Evolutionary conservation across 2,329 filamentous ascomycete species (phyloP).

Genomic region (Aspergillus eucalypticola): DNA sequence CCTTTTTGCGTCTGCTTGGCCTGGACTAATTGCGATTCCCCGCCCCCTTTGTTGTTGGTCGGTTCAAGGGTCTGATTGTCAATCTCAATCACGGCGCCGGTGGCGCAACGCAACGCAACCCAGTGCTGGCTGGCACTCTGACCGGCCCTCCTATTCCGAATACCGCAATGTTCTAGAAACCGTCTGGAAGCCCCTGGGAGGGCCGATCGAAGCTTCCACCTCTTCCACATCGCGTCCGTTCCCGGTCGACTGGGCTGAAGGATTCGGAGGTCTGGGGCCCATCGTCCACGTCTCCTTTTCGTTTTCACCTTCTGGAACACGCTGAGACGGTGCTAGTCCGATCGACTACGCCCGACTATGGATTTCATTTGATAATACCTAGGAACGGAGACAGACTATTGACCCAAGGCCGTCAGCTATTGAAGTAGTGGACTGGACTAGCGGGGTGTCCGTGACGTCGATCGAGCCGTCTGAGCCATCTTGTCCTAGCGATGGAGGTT

Average conservation of each 20-base stretch:
- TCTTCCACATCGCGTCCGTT: conserved; percentile 15
- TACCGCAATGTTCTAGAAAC: conserved; percentile 36
- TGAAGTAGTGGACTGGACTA: conserved; percentile 18
- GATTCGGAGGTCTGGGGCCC: conserved; percentile 3
- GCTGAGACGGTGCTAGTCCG: background rate
- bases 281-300: conserved; percentile 1
- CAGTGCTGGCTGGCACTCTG: background rate
- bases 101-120: conserved; percentile 20
- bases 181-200: conserved; percentile 31
- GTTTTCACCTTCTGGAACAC: background rate
- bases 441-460: conserved; percentile 19
- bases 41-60: background rate
- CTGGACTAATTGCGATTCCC: background rate
- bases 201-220: conserved; percentile 28
- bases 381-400: conserved; percentile 15
- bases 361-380: conserved; percentile 1
- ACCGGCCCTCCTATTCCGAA: conserved; percentile 4
- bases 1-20: background rate
- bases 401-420: conserved; percentile 19
- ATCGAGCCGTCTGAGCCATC: conserved; percentile 12
- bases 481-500: background rate
- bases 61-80: background rate
- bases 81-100: background rate
- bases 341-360: background rate
- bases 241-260: conserved; percentile 11